Conservation (phyloP, 1,284 basidiomycete species). For the Ustilago trichophora region DNA sequence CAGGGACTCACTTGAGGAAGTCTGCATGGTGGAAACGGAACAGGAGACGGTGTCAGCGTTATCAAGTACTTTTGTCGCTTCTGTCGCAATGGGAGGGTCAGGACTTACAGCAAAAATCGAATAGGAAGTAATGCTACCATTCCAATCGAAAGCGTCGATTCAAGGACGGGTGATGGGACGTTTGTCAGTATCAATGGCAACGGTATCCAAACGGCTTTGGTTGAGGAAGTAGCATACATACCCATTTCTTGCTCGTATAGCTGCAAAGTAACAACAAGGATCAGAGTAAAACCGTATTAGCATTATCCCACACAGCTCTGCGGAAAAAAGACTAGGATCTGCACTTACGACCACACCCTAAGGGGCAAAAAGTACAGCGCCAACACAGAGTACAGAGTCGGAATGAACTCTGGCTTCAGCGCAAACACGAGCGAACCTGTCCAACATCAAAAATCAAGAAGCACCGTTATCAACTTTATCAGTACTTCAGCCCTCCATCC, state of each 20-base stretch:
- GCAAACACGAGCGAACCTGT: conserved; percentile 80
- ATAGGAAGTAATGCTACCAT: conserved; percentile 78
- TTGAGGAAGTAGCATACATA: not conserved
- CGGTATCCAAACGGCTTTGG: too few relatives aligned
- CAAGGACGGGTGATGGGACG: too few relatives aligned
- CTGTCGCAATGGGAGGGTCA: too few relatives aligned
- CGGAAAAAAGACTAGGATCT: too few relatives aligned
- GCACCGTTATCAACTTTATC: not conserved
- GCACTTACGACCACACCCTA: conserved; percentile 77
- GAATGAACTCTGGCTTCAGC: conserved; percentile 78
- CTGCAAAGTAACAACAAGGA: too few relatives aligned
- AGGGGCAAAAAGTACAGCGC: conserved; percentile 80
- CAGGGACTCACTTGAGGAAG: too few relatives aligned
- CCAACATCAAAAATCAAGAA: not conserved
- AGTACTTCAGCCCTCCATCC: too few relatives aligned
- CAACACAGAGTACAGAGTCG: conserved; percentile 79
- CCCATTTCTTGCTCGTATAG: conserved; percentile 44
- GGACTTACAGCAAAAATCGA: conserved; percentile 72
- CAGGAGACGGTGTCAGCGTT: not conserved
- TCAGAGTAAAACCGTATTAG: too few relatives aligned
- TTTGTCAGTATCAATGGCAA: too few relatives aligned
- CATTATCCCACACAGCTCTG: too few relatives aligned
- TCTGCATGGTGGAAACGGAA: conserved; percentile 3
- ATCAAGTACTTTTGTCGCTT: too few relatives aligned
- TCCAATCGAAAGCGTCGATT: too few relatives aligned